Evolutionary conservation across 2,329 filamentous ascomycete genomes (phyloP).

Genomic region (Fusarium solani-melongenae): DNA sequence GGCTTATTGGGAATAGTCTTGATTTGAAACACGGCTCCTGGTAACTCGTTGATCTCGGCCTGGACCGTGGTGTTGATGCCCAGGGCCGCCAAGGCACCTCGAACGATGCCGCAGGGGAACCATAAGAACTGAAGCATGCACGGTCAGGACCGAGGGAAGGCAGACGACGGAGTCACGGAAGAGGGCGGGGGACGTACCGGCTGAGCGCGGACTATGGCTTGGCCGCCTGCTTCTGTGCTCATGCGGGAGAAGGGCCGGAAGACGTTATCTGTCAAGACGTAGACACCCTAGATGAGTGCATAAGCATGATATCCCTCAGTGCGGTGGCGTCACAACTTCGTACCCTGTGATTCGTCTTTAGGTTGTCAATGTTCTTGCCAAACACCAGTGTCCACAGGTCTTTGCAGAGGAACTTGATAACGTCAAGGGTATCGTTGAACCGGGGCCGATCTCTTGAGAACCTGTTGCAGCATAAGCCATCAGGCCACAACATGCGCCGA

Average conservation of each 20-base stretch:
- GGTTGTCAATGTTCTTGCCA: constrained; percentile 96
- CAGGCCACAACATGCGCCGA: not conserved
- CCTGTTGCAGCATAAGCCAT: constrained; percentile 62
- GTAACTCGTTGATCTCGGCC: constrained; percentile 88
- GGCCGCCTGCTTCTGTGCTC: constrained; percentile 82
- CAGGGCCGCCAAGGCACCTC: constrained; percentile 90
- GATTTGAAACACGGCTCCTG: constrained; percentile 93
- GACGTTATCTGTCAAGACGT: constrained; percentile 91
- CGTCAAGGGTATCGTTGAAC: constrained; percentile 91
- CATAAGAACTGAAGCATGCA: constrained; percentile 78
- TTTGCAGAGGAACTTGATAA: constrained; percentile 99
- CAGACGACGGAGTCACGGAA: constrained; percentile 4
- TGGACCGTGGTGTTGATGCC: constrained; percentile 92
- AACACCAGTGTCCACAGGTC: constrained; percentile 96
- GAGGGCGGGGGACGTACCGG: constrained; percentile 68
- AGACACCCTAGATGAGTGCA: constrained; percentile 75
- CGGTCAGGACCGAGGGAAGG: constrained; percentile 11
- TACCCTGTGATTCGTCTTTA: constrained; percentile 97
- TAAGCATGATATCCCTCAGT: constrained; percentile 4
- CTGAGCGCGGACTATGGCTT: constrained; percentile 80
- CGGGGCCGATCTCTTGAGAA: constrained; percentile 87
- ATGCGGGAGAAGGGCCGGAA: constrained; percentile 92
- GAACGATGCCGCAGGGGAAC: constrained; percentile 93
- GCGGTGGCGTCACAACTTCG: constrained; percentile 30
- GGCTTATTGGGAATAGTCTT: constrained; percentile 79